Evolutionary conservation across 331 rosid species (phyloP).

Genomic region (Malus hybrid): DNA sequence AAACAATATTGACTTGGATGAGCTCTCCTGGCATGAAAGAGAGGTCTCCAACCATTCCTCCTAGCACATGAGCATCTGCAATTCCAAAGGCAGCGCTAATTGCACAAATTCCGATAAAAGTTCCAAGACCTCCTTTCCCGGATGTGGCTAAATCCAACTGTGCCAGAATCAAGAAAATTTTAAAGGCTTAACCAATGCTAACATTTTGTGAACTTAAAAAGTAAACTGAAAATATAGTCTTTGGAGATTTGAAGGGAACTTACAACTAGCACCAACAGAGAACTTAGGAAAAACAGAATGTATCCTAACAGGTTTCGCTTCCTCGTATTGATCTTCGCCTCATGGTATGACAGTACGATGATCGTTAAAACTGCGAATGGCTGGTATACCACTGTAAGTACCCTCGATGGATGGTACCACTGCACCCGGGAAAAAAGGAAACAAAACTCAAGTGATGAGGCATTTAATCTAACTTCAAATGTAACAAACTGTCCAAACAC

Average conservation of each 20-base stretch:
- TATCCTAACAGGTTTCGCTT: conserved; percentile 60
- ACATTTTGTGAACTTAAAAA: not conserved
- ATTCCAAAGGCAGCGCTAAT: conserved; percentile 71
- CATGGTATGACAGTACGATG: conserved; percentile 20
- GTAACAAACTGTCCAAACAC: not conserved
- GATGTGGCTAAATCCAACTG: conserved; percentile 89
- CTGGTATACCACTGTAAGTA: conserved; percentile 78
- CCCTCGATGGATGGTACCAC: conserved; percentile 73
- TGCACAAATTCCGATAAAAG: conserved; percentile 61
- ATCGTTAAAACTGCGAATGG: conserved; percentile 73
- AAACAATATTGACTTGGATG: conserved; percentile 46
- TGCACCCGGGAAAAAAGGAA: conserved; percentile 16
- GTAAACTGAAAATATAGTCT: not conserved
- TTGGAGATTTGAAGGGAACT: conserved; percentile 11
- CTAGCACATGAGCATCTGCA: conserved; percentile 84
- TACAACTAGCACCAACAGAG: conserved; percentile 55
- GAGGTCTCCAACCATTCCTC: conserved; percentile 93
- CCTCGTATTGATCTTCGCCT: conserved; percentile 57
- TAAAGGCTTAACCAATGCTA: not conserved
- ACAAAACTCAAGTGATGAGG: not conserved
- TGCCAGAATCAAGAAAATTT: conserved; percentile 2
- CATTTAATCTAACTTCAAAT: not conserved
- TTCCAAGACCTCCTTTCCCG: conserved; percentile 82
- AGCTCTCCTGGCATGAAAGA: conserved; percentile 73
- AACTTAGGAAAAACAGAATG: conserved; percentile 45